A percentile compares a stretch with the other conserved stretches of the same genome.
These are phyloP conservation scores for Hippophae gyantsensis DNA, from an alignment of 306 rosid genomes.

Conservation along the genomic window DNA sequence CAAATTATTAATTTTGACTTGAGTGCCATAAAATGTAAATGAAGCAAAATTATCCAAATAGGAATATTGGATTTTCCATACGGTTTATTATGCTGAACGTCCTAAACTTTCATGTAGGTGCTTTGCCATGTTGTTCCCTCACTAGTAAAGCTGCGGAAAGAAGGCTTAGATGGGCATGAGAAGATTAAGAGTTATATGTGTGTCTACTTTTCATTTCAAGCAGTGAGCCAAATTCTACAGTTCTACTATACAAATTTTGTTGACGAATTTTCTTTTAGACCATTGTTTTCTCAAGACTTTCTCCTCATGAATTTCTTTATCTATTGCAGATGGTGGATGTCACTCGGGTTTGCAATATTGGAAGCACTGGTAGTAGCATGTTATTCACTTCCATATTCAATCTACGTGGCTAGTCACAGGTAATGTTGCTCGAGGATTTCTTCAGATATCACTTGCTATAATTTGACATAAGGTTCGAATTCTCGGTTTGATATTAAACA, in stretches of 20 bases:
- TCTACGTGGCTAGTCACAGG: conserved; percentile 70
- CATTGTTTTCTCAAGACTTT: conserved; percentile 18
- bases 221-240: conserved; percentile 40
- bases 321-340: conserved; percentile 92
- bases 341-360: conserved; percentile 84
- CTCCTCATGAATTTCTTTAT: conserved; percentile 19
- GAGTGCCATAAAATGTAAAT: too few species aligned
- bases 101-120: conserved; percentile 42
- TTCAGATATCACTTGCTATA: conserved; percentile 9
- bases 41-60: not conserved
- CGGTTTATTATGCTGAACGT: not conserved
- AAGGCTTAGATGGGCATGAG: conserved; percentile 95
- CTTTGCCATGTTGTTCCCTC: conserved; percentile 84
- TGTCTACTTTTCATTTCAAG: conserved; percentile 61
- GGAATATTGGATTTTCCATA: not conserved
- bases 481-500: not conserved
- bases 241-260: conserved; percentile 14
- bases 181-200: conserved; percentile 98
- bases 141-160: conserved; percentile 90
- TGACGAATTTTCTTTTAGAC: conserved; percentile 9
- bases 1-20: too few species aligned
- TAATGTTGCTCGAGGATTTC: conserved; percentile 21
- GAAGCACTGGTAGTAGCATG: conserved; percentile 77
- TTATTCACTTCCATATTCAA: conserved; percentile 90
- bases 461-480: not conserved